Evolutionary conservation across 2,329 filamentous ascomycete species (phyloP), one percentile per base, ranked within the genome.

Genomic region (Ceratocystis diversiconidia): DNA sequence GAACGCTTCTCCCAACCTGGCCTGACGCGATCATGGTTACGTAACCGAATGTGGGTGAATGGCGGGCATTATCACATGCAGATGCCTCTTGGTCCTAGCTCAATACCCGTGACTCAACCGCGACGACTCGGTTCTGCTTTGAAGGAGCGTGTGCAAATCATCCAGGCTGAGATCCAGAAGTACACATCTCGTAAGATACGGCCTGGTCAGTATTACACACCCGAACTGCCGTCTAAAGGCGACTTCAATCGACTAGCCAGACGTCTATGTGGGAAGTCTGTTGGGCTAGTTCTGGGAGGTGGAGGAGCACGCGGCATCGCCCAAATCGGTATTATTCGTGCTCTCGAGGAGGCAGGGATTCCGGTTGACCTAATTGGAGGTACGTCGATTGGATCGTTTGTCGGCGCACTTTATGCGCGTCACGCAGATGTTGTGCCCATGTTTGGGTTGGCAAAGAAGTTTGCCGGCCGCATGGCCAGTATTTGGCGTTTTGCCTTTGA

Each of bases 401-500:
- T 97, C 64, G 94, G 95, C 6, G 94, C 90, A 1, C 79, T 99
- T 1, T 99, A 99, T 74, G 94, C 95, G 1, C 89, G 92, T 66
- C 94, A 99, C 73, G 94, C 92, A 8, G 95, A 99, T 72, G 86
- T 96, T 0, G 92, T 99, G 3, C 94, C 94, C 12, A 96, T 97
- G 83, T 96, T 95, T 71, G 94, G 94, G 0, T 84, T 95, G 59
- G 91, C 91, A 15, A 99, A 99, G 81, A 96, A 96, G 74, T 99
- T 99, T 74, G 85, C 94, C 0, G 92, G 94, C 3, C 88, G 95
- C n/a, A 99, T 99, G 95, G 90, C 90, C 57, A 97, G 92, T 75
- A 90, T 97, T 77, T 99, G 94, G 94, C 85, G 94, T n/a, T 96
- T 99, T 74, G 92, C 92, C 0, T 79, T 99, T 2, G 94, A 99